Evolutionary conservation across 305 asterid species (phyloP), one percentile per base, ranked within the genome.

Genomic region (Coffea humblotiana): DNA sequence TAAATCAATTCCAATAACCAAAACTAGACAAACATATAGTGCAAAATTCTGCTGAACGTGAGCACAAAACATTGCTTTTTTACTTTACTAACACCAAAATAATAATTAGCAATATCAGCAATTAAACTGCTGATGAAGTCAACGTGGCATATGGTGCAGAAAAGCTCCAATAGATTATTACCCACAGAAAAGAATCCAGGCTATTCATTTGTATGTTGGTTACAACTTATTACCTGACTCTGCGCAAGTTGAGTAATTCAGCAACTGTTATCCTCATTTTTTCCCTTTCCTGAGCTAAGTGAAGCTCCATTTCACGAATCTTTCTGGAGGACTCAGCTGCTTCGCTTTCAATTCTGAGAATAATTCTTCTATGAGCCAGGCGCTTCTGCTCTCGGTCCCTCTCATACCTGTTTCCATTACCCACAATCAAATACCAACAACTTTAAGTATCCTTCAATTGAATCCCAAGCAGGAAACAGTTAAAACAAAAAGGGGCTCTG

Each of bases 341-440:
- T 82, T 83, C 88, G 77, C 99, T 92, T 89, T 95, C 95, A n/a
- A 93, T 86, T 81, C 97, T 88, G 78, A 92, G 81, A 82, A 92
- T 90, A 79, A 68, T 85, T 85, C 97, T 88, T 87, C 91, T 90
- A 73, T 88, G 94, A 2, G 91, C 90, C 43, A 91, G 85, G 52
- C 84, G 90, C 86, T 88, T 93, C 66, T 81, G 90, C 51, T 89
- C 89, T 75, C 85, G 88, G 76, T 88, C 90, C 84, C 87, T 92
- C 87, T 89, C 97, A 60, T 87, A 93, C 78, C 97, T 94, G 13
- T 27, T 19, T 21, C 2, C 52, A 35, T 2, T 43, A 3, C 19
- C 45, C 51, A 40, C 45, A 40, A 37, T 45, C 23, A 49, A 76
- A 19, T 16, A 7, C 48, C 9, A 3, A 40, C 45, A 61, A 73